Conservation (phyloP, 106 monocot genomes). For the Ottelia alismoides region DNA sequence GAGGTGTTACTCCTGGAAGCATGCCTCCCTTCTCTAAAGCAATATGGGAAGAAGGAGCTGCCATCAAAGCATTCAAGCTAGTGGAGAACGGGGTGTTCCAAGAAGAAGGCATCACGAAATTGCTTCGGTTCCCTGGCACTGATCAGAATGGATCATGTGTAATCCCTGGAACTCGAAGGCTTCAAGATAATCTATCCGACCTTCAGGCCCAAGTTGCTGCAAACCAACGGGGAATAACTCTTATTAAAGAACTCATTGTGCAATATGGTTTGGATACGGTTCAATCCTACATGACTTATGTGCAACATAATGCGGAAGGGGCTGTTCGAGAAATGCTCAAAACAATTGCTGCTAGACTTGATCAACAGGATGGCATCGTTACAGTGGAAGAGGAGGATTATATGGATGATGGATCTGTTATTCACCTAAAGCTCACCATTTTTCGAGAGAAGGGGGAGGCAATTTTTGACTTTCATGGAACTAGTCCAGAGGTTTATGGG, state of each 20-base stretch:
- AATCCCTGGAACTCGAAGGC: conserved; percentile 70
- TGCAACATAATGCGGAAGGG: conserved; percentile 82
- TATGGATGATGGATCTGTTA: conserved; percentile 89
- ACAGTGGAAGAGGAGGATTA: conserved; percentile 74
- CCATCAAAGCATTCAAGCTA: conserved; percentile 91
- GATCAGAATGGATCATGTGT: conserved; percentile 22
- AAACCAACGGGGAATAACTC: conserved; percentile 77
- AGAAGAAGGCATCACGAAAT: conserved; percentile 55
- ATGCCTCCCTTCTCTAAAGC: conserved; percentile 96
- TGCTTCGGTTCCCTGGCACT: conserved; percentile 38
- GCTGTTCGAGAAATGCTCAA: conserved; percentile 95
- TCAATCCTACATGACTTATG: conserved; percentile 77
- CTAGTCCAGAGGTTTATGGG: conserved; percentile 82
- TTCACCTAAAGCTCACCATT: conserved; percentile 66
- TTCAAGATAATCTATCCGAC: conserved; percentile 90
- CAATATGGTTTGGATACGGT: conserved; percentile 68
- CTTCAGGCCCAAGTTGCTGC: conserved; percentile 88
- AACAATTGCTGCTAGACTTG: conserved; percentile 36
- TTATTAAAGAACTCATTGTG: conserved; percentile 88
- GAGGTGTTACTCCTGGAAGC: conserved; percentile 92
- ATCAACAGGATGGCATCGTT: conserved; percentile 24
- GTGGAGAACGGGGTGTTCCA: conserved; percentile 70
- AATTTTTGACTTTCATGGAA: conserved; percentile 67
- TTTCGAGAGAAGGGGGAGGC: conserved; percentile 68
- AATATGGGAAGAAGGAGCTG: conserved; percentile 89